Conservation (phyloP, 768 basidiomycete genomes). For the Cystobasidium tubakii region DNA sequence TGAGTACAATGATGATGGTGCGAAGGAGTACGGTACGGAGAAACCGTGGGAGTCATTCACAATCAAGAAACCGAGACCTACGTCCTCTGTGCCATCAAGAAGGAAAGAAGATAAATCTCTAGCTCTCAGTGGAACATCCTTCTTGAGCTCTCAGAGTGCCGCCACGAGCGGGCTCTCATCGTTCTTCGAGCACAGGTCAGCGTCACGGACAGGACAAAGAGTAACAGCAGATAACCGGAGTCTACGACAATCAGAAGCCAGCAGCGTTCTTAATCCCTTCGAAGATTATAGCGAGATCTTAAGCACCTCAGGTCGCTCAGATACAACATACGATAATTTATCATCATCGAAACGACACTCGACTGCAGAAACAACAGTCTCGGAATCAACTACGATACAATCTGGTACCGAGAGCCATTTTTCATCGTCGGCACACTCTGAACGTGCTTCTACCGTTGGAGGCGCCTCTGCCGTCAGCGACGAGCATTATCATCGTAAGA, state of each 20-base stretch:
- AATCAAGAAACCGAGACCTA: background rate
- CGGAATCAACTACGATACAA: background rate
- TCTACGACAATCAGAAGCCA: background rate
- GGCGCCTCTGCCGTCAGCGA: background rate
- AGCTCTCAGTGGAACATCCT: background rate
- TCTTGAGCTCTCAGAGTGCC: background rate
- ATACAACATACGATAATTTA: no score
- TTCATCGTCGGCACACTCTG: background rate
- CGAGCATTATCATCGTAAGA: slow-evolving; percentile 1
- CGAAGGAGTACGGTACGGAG: background rate
- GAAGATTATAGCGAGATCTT: background rate
- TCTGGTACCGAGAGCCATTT: background rate
- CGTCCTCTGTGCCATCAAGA: background rate
- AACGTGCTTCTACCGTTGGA: background rate
- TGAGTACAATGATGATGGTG: slow-evolving; percentile 1
- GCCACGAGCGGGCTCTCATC: background rate
- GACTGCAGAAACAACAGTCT: background rate
- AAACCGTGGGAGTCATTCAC: background rate
- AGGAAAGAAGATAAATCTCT: background rate
- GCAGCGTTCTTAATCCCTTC: background rate
- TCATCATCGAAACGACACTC: background rate
- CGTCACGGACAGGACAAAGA: background rate
- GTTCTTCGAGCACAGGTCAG: slow-evolving; percentile 3
- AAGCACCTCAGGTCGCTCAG: background rate
- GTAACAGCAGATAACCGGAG: background rate